A percentile compares a stretch with the other conserved stretches of the same genome.
Conservation (phyloP, 192 early-diverging fungal genomes). For the Jimgerdemannia flammicorona region DNA sequence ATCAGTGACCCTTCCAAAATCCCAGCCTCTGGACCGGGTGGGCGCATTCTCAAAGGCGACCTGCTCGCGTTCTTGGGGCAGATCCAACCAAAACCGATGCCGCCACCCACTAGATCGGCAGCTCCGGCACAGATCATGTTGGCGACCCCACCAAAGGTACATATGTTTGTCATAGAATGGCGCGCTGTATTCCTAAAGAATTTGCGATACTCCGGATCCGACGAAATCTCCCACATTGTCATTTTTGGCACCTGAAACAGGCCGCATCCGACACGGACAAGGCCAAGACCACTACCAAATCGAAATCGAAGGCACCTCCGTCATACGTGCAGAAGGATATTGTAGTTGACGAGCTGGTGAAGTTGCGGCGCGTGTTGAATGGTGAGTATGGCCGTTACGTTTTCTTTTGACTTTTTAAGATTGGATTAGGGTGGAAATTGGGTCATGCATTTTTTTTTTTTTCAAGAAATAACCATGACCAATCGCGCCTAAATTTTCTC, state of each 20-base stretch:
- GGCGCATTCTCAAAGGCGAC: slow-evolving; percentile 74
- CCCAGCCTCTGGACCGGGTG: slow-evolving; percentile 61
- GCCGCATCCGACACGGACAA: too few relatives aligned
- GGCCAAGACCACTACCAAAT: slow-evolving; percentile 7
- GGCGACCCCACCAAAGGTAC: neutral
- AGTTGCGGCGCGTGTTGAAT: slow-evolving; percentile 36
- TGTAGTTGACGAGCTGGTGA: slow-evolving; percentile 43
- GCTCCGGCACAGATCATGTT: slow-evolving; percentile 13
- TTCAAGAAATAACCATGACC: too few relatives aligned
- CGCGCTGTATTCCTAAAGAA: too few relatives aligned
- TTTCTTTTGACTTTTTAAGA: neutral
- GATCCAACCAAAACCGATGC: slow-evolving; percentile 45
- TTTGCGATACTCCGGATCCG: too few relatives aligned
- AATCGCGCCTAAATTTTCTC: neutral
- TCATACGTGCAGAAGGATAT: slow-evolving; percentile 51
- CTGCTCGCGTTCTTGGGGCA: slow-evolving; percentile 62
- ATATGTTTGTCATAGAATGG: too few relatives aligned
- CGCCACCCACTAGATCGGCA: slow-evolving; percentile 36
- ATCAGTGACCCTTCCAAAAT: slow-evolving; percentile 45
- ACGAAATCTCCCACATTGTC: too few relatives aligned
- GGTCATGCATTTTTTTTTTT: neutral
- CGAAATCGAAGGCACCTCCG: slow-evolving; percentile 15
- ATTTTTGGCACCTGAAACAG: too few relatives aligned
- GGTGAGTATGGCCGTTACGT: slow-evolving; percentile 19
- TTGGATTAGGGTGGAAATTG: neutral